Evolutionary conservation across 2,329 filamentous ascomycete genomes (phyloP).

Genomic region (Achaetomium macrosporum): DNA sequence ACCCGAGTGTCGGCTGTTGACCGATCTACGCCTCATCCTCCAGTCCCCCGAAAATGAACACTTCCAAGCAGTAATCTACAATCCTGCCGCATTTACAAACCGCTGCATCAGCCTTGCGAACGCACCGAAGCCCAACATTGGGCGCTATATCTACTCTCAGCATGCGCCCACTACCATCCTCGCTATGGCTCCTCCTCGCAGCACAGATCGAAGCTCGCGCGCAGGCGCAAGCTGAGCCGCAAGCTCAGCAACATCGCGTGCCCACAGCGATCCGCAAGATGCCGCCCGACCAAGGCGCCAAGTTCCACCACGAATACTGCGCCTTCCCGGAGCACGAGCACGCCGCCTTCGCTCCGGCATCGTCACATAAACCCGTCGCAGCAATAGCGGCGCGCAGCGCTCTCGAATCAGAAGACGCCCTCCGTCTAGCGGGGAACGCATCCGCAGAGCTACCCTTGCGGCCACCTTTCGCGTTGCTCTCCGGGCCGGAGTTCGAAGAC

Average conservation of each 20-base stretch:
- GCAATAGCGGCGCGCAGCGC: conserved; percentile 29
- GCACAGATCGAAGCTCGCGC: conserved; percentile 34
- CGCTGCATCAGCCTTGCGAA: no score
- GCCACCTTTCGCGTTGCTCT: conserved; percentile 49
- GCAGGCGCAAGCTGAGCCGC: conserved; percentile 20
- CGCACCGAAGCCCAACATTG: not conserved
- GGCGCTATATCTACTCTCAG: not conserved
- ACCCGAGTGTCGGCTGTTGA: not conserved
- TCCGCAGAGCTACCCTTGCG: conserved; percentile 36
- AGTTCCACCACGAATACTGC: conserved; percentile 65
- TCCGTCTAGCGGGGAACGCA: conserved; percentile 28
- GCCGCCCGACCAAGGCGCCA: conserved; percentile 63
- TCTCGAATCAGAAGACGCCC: conserved; percentile 28
- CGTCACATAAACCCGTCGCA: not conserved
- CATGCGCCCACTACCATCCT: conserved; percentile 38
- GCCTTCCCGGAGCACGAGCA: conserved; percentile 35
- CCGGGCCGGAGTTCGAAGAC: conserved; percentile 15
- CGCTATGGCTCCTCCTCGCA: conserved; percentile 42
- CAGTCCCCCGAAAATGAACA: no score
- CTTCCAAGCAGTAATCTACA: no score
- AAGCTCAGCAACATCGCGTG: conserved; percentile 18
- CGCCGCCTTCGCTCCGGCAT: conserved; percentile 11
- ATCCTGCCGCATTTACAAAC: not conserved
- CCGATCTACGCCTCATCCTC: no score
- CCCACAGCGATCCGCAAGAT: conserved; percentile 68